phyloP scores from a whole-genome alignment of 1,139 yeast genomes.

The Meyerozyma sp. region DNA sequence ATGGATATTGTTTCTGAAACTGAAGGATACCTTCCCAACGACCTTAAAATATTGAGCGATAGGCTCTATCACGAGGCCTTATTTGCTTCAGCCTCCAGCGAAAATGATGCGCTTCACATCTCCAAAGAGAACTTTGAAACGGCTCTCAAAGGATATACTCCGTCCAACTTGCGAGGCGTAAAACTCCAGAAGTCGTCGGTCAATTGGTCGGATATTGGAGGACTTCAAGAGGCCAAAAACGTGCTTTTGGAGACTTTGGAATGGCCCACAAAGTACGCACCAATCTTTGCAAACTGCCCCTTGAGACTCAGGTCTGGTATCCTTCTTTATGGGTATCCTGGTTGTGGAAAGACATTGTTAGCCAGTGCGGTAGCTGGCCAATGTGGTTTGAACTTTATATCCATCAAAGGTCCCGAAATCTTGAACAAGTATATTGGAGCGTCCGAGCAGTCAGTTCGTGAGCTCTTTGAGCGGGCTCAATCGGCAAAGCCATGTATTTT shows the following conservation, averaged over 20 bases:
- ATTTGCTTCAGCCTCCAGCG: slow-evolving; percentile 17
- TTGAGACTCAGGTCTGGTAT: slow-evolving; percentile 85
- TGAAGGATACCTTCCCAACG: slow-evolving; percentile 87
- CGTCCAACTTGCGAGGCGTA: slow-evolving; percentile 82
- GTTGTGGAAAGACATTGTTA: slow-evolving; percentile 91
- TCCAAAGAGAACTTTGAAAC: slow-evolving; percentile 39
- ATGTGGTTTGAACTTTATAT: slow-evolving; percentile 89
- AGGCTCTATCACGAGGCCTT: slow-evolving; percentile 66
- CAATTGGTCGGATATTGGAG: slow-evolving; percentile 89
- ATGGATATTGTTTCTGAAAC: slow-evolving; percentile 74
- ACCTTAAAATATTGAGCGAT: slow-evolving; percentile 66
- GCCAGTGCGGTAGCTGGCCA: slow-evolving; percentile 95
- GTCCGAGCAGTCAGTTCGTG: slow-evolving; percentile 91
- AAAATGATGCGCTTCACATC: slow-evolving; percentile 11
- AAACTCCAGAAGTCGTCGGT: slow-evolving; percentile 74
- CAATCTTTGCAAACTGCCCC: slow-evolving; percentile 86
- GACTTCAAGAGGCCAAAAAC: slow-evolving; percentile 69
- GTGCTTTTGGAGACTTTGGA: slow-evolving; percentile 82
- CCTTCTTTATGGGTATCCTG: slow-evolving; percentile 90
- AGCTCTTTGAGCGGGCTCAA: slow-evolving; percentile 88
- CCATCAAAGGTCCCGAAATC: slow-evolving; percentile 95
- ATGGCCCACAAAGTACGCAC: slow-evolving; percentile 97
- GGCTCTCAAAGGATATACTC: slow-evolving; percentile 66
- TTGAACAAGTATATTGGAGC: slow-evolving; percentile 96
- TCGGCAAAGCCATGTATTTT: slow-evolving; percentile 91